These are phyloP conservation scores for Crithidia fasciculata DNA, from an alignment of 208 protist species.

Conservation along the genomic window DNA sequence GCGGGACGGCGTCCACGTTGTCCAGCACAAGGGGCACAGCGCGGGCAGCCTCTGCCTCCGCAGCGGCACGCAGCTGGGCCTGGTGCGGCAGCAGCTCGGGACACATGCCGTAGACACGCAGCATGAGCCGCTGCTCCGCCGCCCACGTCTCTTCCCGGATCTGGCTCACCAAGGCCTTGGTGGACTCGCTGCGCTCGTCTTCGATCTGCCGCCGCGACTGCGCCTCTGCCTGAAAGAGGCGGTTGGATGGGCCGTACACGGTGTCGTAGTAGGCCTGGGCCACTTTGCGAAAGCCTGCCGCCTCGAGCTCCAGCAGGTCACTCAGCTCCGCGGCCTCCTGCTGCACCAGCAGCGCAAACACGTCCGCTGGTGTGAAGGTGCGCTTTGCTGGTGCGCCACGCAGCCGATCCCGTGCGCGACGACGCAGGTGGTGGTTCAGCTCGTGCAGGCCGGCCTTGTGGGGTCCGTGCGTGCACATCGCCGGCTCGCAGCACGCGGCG, in stretches of 20 bases:
- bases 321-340: constrained; percentile 40
- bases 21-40: constrained; percentile 32
- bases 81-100: constrained; percentile 34
- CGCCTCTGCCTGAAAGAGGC: constrained; percentile 39
- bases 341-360: constrained; percentile 30
- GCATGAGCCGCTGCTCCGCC: constrained; percentile 53
- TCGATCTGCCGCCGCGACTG: constrained; percentile 50
- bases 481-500: constrained; percentile 12
- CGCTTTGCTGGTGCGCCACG: not conserved
- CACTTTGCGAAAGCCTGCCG: constrained; percentile 24
- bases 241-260: constrained; percentile 19
- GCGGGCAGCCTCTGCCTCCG: constrained; percentile 1
- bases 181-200: constrained; percentile 36
- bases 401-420: constrained; percentile 13
- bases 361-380: not conserved
- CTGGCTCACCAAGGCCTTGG: constrained; percentile 29
- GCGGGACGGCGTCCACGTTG: constrained; percentile 52
- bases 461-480: constrained; percentile 16
- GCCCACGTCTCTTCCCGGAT: constrained; percentile 36
- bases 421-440: constrained; percentile 38
- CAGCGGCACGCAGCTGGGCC: constrained; percentile 18
- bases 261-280: constrained; percentile 35
- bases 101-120: constrained; percentile 39
- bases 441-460: constrained; percentile 22
- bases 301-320: constrained; percentile 40